Conservation (phyloP, 1,284 basidiomycete genomes). For the Cerioporus squamosus region DNA sequence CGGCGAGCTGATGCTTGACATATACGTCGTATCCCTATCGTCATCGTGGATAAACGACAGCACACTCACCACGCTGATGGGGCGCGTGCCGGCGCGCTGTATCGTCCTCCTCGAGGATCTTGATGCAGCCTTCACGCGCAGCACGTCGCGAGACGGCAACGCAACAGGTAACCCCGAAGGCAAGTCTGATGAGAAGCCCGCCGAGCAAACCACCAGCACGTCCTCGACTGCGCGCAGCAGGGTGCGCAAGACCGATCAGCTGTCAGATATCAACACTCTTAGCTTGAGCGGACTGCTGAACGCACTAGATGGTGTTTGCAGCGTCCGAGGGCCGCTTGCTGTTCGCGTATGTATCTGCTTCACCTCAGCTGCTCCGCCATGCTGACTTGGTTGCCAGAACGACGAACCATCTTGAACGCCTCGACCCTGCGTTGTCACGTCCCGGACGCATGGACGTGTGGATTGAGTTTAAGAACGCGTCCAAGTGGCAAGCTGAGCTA, state of each 20-base stretch:
- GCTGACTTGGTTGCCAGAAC: constrained; percentile 47
- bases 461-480: constrained; percentile 87
- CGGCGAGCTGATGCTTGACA: constrained; percentile 79
- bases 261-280: constrained; percentile 80
- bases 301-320: constrained; percentile 85
- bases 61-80: constrained; percentile 77
- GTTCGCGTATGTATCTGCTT: constrained; percentile 66
- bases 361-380: not conserved
- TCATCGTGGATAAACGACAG: constrained; percentile 81
- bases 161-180: constrained; percentile 48
- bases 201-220: constrained; percentile 32
- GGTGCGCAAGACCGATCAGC: constrained; percentile 56
- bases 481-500: constrained; percentile 79
- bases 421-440: constrained; percentile 82
- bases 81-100: constrained; percentile 79
- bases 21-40: constrained; percentile 78
- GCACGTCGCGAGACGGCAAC: constrained; percentile 61
- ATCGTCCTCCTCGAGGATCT: constrained; percentile 86
- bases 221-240: constrained; percentile 39
- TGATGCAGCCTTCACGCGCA: constrained; percentile 81
- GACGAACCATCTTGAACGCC: constrained; percentile 82
- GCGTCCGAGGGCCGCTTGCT: constrained; percentile 82
- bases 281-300: constrained; percentile 83
- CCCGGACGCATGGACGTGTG: constrained; percentile 91
- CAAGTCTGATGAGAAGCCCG: constrained; percentile 39